Base-by-base conservation (phyloP, 139 green algal genomes). In the Haematococcus lacustris region DNA sequence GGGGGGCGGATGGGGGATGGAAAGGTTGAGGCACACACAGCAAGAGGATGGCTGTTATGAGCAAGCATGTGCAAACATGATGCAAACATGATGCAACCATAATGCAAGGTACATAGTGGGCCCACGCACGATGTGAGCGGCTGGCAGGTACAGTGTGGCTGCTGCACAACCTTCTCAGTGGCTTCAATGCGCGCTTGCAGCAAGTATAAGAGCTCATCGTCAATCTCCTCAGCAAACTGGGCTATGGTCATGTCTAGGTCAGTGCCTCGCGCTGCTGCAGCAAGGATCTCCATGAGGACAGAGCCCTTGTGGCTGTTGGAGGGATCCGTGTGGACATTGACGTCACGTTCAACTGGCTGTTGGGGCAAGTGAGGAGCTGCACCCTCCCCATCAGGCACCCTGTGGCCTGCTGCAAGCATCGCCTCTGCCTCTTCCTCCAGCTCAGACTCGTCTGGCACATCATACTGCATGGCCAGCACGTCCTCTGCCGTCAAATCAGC, bases 171-270 rank as follows among this genome's bases (percentile, higher is more conserved):
- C 71, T 70, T 71, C 4, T 17, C 13, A 25, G 38, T 43, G 33
- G 37, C 51, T 6, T 70, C 63, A 38, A 76, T 70, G 34, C 71
- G 71, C 71, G 26, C 34, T 43, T 76, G 39, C 71, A 76, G 71
- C 61, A 75, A 26, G 28, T 34, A n/a, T 39, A 75, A 59, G 28
- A 75, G 38, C 59, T 75, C 70, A 4, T 41, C 70, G 57, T 78
- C 73, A 34, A 78, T 73, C 3, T 78, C 43, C 17, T 78, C 66
- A 13, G 34, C 23, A 68, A 78, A 73, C 73, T 73, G 65, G 33
- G 51, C 47, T 43, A 78, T 68, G 38, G 73, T 78, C n/a, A 66
- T 51, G 39, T 73, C 65, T n/a, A 78, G 65, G 7, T 72, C 43
- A 33, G 64, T 33, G 25, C 64, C 64, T 34, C 30, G 43, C 32